Conservation (phyloP, 2,329 filamentous ascomycete species). For the Claviceps sp. region DNA sequence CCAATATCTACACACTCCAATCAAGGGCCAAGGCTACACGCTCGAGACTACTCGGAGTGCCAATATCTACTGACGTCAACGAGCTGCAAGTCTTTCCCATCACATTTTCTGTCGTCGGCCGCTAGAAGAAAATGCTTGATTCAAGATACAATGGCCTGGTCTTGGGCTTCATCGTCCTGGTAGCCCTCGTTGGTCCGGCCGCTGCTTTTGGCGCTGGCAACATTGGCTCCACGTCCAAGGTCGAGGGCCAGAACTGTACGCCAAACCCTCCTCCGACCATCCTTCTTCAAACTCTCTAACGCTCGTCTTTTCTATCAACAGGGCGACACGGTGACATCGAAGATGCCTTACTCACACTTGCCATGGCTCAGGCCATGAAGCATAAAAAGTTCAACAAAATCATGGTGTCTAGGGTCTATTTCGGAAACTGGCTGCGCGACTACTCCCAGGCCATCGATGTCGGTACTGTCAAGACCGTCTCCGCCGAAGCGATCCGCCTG, state of each 20-base stretch:
- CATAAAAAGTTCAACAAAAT: slow-evolving; percentile 80
- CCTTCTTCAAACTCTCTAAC: not conserved
- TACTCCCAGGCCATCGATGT: slow-evolving; percentile 93
- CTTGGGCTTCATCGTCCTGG: slow-evolving; percentile 45
- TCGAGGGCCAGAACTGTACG: slow-evolving; percentile 73
- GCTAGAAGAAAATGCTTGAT: slow-evolving; percentile 28
- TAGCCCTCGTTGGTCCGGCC: slow-evolving; percentile 53
- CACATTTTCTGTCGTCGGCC: no score
- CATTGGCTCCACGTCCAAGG: slow-evolving; percentile 65
- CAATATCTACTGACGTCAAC: no score
- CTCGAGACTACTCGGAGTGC: no score
- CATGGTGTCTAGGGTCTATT: slow-evolving; percentile 80
- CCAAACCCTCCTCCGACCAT: slow-evolving; percentile 6
- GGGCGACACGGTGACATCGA: slow-evolving; percentile 87
- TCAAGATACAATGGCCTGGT: slow-evolving; percentile 36
- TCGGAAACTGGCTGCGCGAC: slow-evolving; percentile 89
- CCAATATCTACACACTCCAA: not conserved
- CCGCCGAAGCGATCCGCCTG: slow-evolving; percentile 79
- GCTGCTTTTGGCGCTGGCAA: slow-evolving; percentile 81
- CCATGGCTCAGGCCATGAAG: slow-evolving; percentile 38
- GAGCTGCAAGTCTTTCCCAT: no score
- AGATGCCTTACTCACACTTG: slow-evolving; percentile 67
- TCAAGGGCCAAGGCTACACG: not conserved
- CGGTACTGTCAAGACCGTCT: slow-evolving; percentile 81
- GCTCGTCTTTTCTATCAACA: slow-evolving; percentile 14